Percentiles rank a stretch among this genome's conserved stretches.
Evolutionary conservation across 768 basidiomycete genomes (phyloP).

Genomic region (Megacollybia marginata): DNA sequence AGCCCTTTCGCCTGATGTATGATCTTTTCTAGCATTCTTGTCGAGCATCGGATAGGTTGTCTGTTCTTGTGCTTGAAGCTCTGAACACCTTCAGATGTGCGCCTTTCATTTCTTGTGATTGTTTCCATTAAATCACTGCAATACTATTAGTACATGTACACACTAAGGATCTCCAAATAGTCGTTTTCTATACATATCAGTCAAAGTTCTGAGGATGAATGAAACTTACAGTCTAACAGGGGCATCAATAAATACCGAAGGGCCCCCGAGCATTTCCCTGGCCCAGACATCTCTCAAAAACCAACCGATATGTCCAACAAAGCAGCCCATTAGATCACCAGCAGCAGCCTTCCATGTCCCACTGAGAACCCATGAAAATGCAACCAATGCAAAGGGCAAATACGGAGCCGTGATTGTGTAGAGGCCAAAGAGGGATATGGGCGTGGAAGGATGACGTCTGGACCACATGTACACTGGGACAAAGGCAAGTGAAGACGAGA

Average conservation of each 20-base stretch:
- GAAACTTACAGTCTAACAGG: slow-evolving; percentile 59
- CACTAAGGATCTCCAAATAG: slow-evolving; percentile 47
- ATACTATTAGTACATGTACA: neutral
- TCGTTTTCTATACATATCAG: slow-evolving; percentile 40
- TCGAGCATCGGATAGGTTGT: too few species aligned
- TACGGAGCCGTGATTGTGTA: slow-evolving; percentile 95
- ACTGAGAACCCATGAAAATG: slow-evolving; percentile 75
- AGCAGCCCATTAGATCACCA: slow-evolving; percentile 77
- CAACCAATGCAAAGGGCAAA: slow-evolving; percentile 86
- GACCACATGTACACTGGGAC: slow-evolving; percentile 98
- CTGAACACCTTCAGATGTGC: too few species aligned
- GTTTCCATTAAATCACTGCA: too few species aligned
- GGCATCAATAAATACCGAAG: slow-evolving; percentile 64
- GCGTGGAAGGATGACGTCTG: slow-evolving; percentile 85
- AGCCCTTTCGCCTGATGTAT: too few species aligned
- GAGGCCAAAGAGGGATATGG: slow-evolving; percentile 93
- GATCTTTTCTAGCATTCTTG: too few species aligned
- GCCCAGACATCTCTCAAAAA: slow-evolving; percentile 83
- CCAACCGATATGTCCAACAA: slow-evolving; percentile 83
- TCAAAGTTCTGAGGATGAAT: neutral
- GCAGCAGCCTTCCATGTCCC: slow-evolving; percentile 82
- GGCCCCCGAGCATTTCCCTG: slow-evolving; percentile 78
- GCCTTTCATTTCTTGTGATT: too few species aligned
- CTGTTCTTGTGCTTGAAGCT: too few species aligned
- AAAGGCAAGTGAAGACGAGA: slow-evolving; percentile 88